These are phyloP conservation scores for Gossypium lobatum DNA, from an alignment of 441 rosid genomes.

Conservation along the genomic window DNA sequence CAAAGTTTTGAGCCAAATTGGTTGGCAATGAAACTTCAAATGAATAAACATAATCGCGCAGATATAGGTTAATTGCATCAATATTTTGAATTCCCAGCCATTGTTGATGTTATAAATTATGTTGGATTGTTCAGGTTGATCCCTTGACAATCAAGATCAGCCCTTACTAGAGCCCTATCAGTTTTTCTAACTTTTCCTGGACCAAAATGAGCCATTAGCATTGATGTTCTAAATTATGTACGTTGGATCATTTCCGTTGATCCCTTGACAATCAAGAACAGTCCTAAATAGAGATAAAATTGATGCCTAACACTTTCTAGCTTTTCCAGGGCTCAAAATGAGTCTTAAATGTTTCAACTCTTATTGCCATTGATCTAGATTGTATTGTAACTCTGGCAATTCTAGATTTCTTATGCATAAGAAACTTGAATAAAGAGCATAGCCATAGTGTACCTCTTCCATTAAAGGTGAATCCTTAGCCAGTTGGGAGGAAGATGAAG, in stretches of 20 bases:
- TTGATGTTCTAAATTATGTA: not conserved
- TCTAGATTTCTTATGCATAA: not conserved
- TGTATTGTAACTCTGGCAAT: not conserved
- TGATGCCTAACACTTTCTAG: not conserved
- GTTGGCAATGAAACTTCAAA: not conserved
- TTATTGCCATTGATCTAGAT: not conserved
- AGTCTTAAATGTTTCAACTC: not conserved
- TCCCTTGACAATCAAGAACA: not conserved
- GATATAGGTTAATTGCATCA: not conserved
- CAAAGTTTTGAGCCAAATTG: too few species aligned
- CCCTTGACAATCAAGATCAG: too few species aligned
- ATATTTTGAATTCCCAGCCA: not conserved
- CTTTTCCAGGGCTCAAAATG: not conserved
- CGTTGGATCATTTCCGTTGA: not conserved
- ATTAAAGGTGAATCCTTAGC: conserved; percentile 65
- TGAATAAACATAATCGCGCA: not conserved
- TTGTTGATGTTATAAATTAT: not conserved
- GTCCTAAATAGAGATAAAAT: not conserved
- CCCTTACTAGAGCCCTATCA: too few species aligned
- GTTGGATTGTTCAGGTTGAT: too few species aligned
- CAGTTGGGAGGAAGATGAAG: conserved; percentile 73
- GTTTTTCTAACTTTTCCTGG: too few species aligned
- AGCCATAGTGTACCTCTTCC: conserved; percentile 59
- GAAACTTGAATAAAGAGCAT: not conserved
- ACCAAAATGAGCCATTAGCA: too few species aligned